Evolutionary conservation across 208 protist species (phyloP), one percentile per base, ranked within the genome.

Genomic region (Leishmania amazonensis): DNA sequence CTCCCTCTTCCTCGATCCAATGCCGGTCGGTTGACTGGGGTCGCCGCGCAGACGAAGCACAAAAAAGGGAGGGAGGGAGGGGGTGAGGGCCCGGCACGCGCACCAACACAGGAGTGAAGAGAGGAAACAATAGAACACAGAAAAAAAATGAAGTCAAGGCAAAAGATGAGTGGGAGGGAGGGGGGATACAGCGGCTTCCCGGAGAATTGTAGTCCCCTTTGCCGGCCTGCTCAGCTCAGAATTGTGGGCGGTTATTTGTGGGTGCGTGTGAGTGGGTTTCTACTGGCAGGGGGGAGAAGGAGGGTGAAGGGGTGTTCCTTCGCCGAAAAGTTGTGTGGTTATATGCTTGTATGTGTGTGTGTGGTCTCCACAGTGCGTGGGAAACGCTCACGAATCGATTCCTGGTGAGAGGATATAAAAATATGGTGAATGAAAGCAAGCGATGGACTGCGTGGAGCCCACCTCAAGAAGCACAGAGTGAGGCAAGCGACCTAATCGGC

Each of bases 101-200:
- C 72, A 28, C 67, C 19, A 28, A 15, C 19, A 60, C 72, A 45
- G 38, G 72, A 81, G n/a, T 42, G 53, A 51, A 58, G 62, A 57
- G 28, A 80, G 4, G 75, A n/a, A 72, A 11, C 21, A 64, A 70
- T 79, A 51, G 31, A 77, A 75, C 72, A 54, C 35, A 67, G n/a
- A 67, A 24, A 76, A 83, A 71, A 76, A 74, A 47, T 45, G 60
- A 60, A 57, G 8, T 47, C 83, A 81, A 80, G 62, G 81, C 24
- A 57, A 60, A 62, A 28, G 54, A 67, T 51, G 47, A 31, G 67
- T 38, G 65, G 24, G 38, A 73, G 31, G 75, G 74, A 17, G 58
- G 45, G 24, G 24, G 2, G 31, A 15, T 3, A 24, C 9, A 5
- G 5, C 62, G 38, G 7, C 42, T 31, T 47, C 4, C 7, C 45